Evolutionary conservation across 1,139 yeast genomes (phyloP).

Genomic region (Candida glucosophila): DNA sequence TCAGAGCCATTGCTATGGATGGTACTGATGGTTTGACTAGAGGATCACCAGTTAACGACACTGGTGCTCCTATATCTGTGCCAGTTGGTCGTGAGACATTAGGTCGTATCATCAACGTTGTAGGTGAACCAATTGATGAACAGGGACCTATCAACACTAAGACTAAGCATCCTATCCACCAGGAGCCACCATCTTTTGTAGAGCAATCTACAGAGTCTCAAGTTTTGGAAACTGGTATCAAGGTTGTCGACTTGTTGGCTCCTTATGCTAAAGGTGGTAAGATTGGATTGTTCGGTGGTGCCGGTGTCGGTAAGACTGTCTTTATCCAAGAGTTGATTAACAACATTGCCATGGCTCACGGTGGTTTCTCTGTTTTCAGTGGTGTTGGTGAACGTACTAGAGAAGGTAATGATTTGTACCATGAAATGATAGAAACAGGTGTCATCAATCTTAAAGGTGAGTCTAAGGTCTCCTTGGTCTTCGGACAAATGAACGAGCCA

Average conservation of each 20-base stretch:
- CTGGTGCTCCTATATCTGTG: constrained; percentile 97
- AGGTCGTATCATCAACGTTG: constrained; percentile 97
- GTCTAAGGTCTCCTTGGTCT: constrained; percentile 97
- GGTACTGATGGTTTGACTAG: constrained; percentile 99
- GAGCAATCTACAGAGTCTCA: constrained; percentile 98
- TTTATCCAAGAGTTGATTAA: constrained; percentile 99
- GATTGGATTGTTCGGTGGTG: constrained; percentile 99
- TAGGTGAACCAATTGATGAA: constrained; percentile 99
- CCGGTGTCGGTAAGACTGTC: constrained; percentile 99
- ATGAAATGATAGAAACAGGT: constrained; percentile 99
- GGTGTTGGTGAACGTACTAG: constrained; percentile 99
- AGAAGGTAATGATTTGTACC: constrained; percentile 99
- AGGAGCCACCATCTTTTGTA: constrained; percentile 92
- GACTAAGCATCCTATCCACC: constrained; percentile 94
- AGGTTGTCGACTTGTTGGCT: constrained; percentile 98
- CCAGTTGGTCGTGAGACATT: constrained; percentile 99
- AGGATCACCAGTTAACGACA: constrained; percentile 86
- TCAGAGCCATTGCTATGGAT: constrained; percentile 99
- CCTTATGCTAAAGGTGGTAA: constrained; percentile 99
- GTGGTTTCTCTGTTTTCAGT: constrained; percentile 99
- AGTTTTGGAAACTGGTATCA: constrained; percentile 98
- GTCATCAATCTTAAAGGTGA: constrained; percentile 99
- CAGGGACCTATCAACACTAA: constrained; percentile 95
- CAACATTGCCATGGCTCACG: constrained; percentile 99
- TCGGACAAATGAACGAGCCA: constrained; percentile 99